Evolutionary conservation across 768 basidiomycete species (phyloP).

Genomic region (Suillus subluteus): DNA sequence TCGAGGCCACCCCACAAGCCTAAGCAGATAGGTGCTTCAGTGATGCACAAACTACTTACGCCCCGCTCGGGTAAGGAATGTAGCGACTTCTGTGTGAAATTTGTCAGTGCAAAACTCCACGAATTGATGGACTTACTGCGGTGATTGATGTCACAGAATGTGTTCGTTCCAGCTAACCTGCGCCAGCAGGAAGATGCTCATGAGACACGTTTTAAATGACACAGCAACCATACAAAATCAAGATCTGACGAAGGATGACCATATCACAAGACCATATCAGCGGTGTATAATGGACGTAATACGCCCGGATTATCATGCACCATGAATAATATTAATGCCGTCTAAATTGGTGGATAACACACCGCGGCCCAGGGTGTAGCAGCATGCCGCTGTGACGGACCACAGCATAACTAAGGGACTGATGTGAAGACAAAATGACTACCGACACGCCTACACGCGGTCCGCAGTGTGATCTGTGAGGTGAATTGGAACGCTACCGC

Average conservation of each 20-base stretch:
- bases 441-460: conserved; percentile 5
- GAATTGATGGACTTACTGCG: not conserved
- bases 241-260: conserved; percentile 2
- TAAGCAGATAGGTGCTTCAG: not conserved
- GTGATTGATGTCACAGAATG: conserved; percentile 2
- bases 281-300: conserved; percentile 3
- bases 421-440: conserved; percentile 8
- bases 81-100: not conserved
- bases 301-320: not conserved
- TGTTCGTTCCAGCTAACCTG: not conserved
- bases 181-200: no score
- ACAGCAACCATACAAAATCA: not conserved
- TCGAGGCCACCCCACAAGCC: conserved; percentile 9
- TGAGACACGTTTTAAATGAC: conserved; percentile 1
- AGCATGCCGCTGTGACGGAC: conserved; percentile 1
- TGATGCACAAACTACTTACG: not conserved
- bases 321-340: not conserved
- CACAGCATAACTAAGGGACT: conserved; percentile 3
- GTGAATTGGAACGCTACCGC: conserved; percentile 17
- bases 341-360: not conserved
- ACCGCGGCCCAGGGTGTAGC: not conserved
- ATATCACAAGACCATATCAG: not conserved
- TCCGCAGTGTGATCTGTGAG: conserved; percentile 6
- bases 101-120: not conserved
- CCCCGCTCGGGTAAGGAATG: not conserved